phyloP scores from a whole-genome alignment of 768 basidiomycete genomes.

The Botryobasidium botryosum region DNA sequence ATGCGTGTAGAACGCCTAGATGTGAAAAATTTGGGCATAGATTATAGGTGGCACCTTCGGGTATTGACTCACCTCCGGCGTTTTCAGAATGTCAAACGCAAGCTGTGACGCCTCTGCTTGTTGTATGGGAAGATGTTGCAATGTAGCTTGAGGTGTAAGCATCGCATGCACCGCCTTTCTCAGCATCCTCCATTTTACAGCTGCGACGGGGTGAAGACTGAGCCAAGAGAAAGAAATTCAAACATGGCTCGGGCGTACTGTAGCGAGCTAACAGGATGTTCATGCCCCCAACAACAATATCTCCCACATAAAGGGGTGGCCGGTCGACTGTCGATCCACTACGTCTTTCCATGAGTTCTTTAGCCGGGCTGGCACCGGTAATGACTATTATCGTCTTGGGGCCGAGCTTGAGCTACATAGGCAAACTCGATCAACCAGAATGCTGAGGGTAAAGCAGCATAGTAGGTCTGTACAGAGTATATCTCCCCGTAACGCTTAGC shows the following conservation, averaged over 20 bases:
- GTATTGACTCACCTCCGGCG: conserved; percentile 17
- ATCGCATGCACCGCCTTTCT: conserved; percentile 10
- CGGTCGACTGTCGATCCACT: conserved; percentile 16
- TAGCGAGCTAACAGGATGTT: conserved; percentile 12
- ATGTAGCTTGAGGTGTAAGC: conserved; percentile 14
- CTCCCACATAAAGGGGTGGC: conserved; percentile 14
- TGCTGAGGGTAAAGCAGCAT: too few relatives aligned
- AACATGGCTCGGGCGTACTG: background rate
- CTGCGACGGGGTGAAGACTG: background rate
- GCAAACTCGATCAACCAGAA: too few relatives aligned
- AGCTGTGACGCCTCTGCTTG: conserved; percentile 10
- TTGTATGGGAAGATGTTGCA: conserved; percentile 8
- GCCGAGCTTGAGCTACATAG: conserved; percentile 16
- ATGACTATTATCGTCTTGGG: conserved; percentile 16
- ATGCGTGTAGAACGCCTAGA: conserved; percentile 19
- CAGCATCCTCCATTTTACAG: conserved; percentile 10
- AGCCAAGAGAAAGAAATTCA: too few relatives aligned
- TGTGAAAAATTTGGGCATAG: background rate
- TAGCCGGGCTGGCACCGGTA: conserved; percentile 13
- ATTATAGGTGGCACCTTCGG: too few relatives aligned
- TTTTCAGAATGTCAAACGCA: conserved; percentile 16
- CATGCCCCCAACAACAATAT: conserved; percentile 11
- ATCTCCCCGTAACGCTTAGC: conserved; percentile 18
- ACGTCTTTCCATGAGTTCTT: conserved; percentile 19
- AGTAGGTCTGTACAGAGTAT: conserved; percentile 14